Conservation (phyloP, 371 early-diverging fungal genomes). For the Phascolomyces articulosus region DNA sequence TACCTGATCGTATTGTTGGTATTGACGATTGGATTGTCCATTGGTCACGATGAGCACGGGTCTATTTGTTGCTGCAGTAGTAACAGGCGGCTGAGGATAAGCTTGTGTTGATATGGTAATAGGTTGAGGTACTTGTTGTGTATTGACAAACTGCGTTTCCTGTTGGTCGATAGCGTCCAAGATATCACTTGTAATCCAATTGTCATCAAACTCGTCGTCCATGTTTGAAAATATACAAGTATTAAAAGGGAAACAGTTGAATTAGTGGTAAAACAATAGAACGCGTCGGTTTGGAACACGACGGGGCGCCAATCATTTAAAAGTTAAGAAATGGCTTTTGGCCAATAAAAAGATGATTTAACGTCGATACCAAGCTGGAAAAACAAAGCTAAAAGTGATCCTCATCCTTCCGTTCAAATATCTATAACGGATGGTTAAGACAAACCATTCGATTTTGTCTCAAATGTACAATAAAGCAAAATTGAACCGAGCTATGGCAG, state of each 20-base stretch:
- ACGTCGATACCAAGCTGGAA: no score
- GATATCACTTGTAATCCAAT: conserved; percentile 1
- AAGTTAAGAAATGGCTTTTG: no score
- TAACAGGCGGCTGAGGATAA: not conserved
- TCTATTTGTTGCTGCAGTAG: not conserved
- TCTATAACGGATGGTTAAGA: no score
- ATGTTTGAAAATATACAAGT: not conserved
- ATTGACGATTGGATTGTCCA: not conserved
- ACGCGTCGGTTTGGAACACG: no score
- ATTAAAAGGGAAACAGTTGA: not conserved
- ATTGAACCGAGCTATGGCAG: no score
- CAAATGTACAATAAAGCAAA: no score
- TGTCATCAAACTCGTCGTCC: conserved; percentile 13
- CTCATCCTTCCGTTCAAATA: no score
- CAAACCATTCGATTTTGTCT: no score
- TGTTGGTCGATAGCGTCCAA: conserved; percentile 12
- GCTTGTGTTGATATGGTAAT: not conserved
- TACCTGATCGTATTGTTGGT: not conserved
- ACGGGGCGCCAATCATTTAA: no score
- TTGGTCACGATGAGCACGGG: not conserved
- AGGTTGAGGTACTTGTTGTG: conserved; percentile 12
- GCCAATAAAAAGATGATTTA: no score
- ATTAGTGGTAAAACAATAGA: not conserved
- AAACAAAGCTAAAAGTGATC: no score
- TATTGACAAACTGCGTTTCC: conserved; percentile 8